Conservation (phyloP, 768 basidiomycete genomes). For the Leccinum fibrillosum region DNA sequence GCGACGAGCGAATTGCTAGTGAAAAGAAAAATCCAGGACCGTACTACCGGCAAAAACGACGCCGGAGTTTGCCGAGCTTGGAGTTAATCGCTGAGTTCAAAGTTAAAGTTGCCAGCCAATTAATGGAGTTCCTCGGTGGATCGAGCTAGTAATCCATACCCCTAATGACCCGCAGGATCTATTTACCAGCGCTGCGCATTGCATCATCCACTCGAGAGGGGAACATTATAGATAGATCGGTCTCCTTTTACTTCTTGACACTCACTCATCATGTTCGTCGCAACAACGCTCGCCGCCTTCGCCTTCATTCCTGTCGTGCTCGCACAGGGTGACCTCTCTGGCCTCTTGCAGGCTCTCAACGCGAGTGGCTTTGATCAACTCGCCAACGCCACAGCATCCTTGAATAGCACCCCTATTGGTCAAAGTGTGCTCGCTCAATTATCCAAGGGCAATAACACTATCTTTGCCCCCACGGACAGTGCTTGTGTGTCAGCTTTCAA, state of each 20-base stretch:
- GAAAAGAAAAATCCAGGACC: not conserved
- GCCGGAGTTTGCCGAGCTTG: slow-evolving; percentile 16
- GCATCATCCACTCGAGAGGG: slow-evolving; percentile 13
- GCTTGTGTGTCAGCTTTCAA: slow-evolving; percentile 43
- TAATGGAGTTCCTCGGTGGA: not conserved
- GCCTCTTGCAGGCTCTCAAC: slow-evolving; percentile 38
- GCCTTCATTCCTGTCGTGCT: slow-evolving; percentile 26
- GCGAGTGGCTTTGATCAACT: slow-evolving; percentile 41
- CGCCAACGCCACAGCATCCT: slow-evolving; percentile 33
- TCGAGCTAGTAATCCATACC: not conserved
- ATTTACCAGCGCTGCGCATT: slow-evolving; percentile 22
- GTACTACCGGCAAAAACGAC: not conserved
- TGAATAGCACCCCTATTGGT: slow-evolving; percentile 46
- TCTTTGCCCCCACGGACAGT: slow-evolving; percentile 56
- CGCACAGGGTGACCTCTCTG: slow-evolving; percentile 32
- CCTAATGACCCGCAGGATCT: not conserved
- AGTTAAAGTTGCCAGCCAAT: not conserved
- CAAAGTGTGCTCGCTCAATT: slow-evolving; percentile 41
- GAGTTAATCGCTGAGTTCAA: slow-evolving; percentile 1
- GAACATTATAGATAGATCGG: not conserved
- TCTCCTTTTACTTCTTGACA: not conserved
- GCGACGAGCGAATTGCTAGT: not conserved
- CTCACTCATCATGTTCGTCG: slow-evolving; percentile 19
- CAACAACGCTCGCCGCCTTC: slow-evolving; percentile 9
- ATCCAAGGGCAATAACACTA: slow-evolving; percentile 42